phyloP scores from a whole-genome alignment of 2,329 filamentous ascomycete genomes.

The Myriosclerotinia scirpicola region DNA sequence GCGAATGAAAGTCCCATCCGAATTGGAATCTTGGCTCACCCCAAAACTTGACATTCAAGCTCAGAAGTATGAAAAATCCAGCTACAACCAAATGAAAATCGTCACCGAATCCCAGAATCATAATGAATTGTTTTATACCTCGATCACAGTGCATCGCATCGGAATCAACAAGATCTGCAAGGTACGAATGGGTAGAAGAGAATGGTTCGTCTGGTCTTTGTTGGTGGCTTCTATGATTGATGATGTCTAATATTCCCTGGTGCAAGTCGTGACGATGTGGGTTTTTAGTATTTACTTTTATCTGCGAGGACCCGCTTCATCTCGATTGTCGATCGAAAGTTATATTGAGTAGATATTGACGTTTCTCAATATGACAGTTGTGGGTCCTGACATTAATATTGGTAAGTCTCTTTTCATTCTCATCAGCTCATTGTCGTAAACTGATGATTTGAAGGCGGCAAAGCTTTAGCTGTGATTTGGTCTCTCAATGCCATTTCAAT shows the following conservation, averaged over 20 bases:
- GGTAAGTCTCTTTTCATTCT: not conserved
- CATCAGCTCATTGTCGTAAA: not conserved
- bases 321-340: not conserved
- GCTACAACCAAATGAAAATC: too few relatives aligned
- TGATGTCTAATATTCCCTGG: not conserved
- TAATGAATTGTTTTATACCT: not conserved
- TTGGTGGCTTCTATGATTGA: not conserved
- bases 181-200: not conserved
- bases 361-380: not conserved
- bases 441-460: not conserved
- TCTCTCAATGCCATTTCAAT: slow-evolving; percentile 24
- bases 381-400: slow-evolving; percentile 17
- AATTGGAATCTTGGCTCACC: too few relatives aligned
- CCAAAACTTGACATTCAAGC: too few relatives aligned
- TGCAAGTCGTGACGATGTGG: not conserved
- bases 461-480: slow-evolving; percentile 25
- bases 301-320: not conserved
- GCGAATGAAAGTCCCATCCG: too few relatives aligned
- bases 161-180: not conserved
- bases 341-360: not conserved
- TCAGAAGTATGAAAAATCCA: too few relatives aligned
- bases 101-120: not conserved
- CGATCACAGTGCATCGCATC: slow-evolving; percentile 1
- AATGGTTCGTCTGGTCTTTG: not conserved
- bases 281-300: not conserved